Evolutionary conservation across 345 rosid genomes (phyloP), one percentile per base, ranked within the genome.

Genomic region (Brassica nigra): DNA sequence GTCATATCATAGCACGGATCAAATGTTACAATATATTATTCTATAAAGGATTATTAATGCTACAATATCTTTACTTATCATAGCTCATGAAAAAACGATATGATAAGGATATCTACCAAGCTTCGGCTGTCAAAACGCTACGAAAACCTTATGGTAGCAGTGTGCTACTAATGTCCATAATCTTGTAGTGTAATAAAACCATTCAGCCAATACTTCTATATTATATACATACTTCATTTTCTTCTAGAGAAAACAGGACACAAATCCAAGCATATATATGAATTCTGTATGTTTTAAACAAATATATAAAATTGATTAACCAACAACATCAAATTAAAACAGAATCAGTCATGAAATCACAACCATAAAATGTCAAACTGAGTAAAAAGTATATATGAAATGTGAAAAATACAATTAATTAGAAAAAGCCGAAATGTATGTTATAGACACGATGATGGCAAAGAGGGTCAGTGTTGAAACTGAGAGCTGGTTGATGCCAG

Each of bases 401-500:
- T 11, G 4, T 2, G 1, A 61, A 61, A 61, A 55, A 10, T 44
- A 68, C 1, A 37, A 36, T 79, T 34, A 79, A 62, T 10, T 68
- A 18, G 65, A 64, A 62, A 73, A 34, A 14, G 39, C 31, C 1
- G 33, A 73, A 66, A 78, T 36, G 76, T 27, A 77, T 33, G 16
- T 61, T 34, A 63, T 15, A 54, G 63, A 64, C 30, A 71, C 42
- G 7, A 61, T 8, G 49, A 68, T 4, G 57, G 65, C 64, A 49
- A 79, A 4, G 4, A 79, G 5, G 4, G 58, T 74, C 57, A 27
- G 57, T 7, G 15, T n/a, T 23, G 74, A 42, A 58, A 74, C 33
- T 49, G 74, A 61, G 70, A 68, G 58, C 34, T 62, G 62, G 65
- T 20, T 74, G 14, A 65, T 47, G 74, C 65, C 65, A 12, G 78